Conservation (phyloP, 176 grass and related monocot species). For the Phoenix roebelenii region DNA sequence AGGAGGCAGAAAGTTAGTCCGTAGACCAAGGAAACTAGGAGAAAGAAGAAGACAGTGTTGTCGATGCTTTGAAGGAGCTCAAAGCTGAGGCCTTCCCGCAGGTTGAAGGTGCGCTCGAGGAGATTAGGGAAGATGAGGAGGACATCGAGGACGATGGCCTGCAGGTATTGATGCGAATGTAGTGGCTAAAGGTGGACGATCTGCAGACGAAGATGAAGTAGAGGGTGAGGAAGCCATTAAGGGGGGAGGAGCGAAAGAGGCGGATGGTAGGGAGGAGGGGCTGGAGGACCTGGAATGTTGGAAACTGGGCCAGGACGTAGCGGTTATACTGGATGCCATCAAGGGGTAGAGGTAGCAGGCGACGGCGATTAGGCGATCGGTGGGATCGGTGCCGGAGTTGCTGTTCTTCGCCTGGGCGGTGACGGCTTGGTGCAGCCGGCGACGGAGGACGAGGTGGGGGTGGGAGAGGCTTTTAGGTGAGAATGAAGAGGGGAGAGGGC, state of each 20-base stretch:
- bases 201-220: constrained; percentile 85
- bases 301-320: too few relatives aligned
- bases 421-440: too few relatives aligned
- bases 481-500: too few relatives aligned
- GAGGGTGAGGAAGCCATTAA: constrained; percentile 80
- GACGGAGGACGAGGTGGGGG: too few relatives aligned
- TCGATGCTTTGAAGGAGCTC: constrained; percentile 64
- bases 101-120: constrained; percentile 49
- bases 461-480: too few relatives aligned
- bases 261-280: constrained; percentile 64
- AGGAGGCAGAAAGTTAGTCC: constrained; percentile 65
- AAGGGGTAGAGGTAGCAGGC: too few relatives aligned
- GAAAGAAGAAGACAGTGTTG: constrained; percentile 82
- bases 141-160: constrained; percentile 79
- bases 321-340: too few relatives aligned
- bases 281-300: constrained; percentile 2
- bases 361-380: too few relatives aligned
- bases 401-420: too few relatives aligned
- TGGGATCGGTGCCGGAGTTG: too few relatives aligned
- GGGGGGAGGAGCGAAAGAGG: constrained; percentile 67
- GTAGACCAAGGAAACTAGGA: constrained; percentile 66
- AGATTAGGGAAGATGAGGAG: constrained; percentile 88
- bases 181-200: constrained; percentile 67
- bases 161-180: constrained; percentile 94
- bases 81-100: constrained; percentile 32